phyloP scores from a whole-genome alignment of 192 early-diverging fungal genomes.

The Coemansia sp. region DNA sequence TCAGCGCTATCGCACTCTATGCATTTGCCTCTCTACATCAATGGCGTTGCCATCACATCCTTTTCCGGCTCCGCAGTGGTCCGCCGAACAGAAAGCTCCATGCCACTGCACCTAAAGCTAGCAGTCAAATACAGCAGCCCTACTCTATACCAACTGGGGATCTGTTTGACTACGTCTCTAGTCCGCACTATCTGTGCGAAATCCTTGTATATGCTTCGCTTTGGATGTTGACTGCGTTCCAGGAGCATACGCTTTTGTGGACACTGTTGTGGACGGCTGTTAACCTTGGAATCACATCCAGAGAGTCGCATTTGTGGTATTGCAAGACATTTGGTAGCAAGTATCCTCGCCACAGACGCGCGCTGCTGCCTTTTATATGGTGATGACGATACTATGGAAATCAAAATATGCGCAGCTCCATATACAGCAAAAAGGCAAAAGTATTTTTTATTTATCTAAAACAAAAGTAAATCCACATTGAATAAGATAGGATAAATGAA shows the following conservation, averaged over 20 bases:
- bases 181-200: conserved; percentile 73
- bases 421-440: not conserved
- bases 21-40: conserved; percentile 66
- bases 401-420: not conserved
- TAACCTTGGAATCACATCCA: conserved; percentile 65
- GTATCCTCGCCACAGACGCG: conserved; percentile 38
- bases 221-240: conserved; percentile 55
- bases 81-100: not conserved
- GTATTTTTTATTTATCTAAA: not conserved
- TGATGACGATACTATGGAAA: not conserved
- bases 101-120: not conserved
- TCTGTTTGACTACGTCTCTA: conserved; percentile 63
- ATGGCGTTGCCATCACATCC: conserved; percentile 62
- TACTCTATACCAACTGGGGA: conserved; percentile 69
- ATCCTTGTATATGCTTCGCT: conserved; percentile 67
- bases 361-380: conserved; percentile 41
- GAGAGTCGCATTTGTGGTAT: conserved; percentile 73
- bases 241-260: conserved; percentile 38
- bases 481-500: too few species aligned
- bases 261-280: conserved; percentile 62
- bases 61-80: conserved; percentile 59
- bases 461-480: too few species aligned
- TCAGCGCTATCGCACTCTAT: conserved; percentile 46
- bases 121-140: not conserved
- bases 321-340: conserved; percentile 56